Percentiles rank a stretch among this genome's conserved stretches.
Evolutionary conservation across 305 asterid genomes (phyloP).

Genomic region (Andrographis paniculata): DNA sequence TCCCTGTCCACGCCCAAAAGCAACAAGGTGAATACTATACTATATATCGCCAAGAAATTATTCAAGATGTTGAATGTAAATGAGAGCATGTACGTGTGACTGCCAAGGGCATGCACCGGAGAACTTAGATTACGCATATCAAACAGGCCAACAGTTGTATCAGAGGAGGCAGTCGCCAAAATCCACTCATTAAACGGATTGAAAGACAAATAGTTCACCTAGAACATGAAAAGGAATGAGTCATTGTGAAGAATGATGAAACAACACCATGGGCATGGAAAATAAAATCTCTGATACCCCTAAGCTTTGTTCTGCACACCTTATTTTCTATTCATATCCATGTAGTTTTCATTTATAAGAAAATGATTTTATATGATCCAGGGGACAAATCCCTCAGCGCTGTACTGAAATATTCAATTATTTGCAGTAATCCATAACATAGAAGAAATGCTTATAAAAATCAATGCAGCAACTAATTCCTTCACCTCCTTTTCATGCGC

Average conservation of each 20-base stretch:
- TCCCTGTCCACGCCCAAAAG: constrained; percentile 33
- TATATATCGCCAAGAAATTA: background rate
- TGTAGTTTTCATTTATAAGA: too few relatives aligned
- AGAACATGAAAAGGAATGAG: constrained; percentile 23
- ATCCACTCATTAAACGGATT: constrained; percentile 86
- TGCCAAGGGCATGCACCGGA: constrained; percentile 69
- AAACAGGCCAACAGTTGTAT: constrained; percentile 79
- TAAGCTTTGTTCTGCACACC: too few relatives aligned
- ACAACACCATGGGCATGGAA: too few relatives aligned
- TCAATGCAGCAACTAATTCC: constrained; percentile 1
- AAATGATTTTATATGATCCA: background rate
- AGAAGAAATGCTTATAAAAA: background rate
- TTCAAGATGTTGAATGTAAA: constrained; percentile 12
- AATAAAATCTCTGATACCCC: too few relatives aligned
- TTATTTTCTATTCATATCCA: too few relatives aligned
- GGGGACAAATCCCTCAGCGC: background rate
- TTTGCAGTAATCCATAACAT: constrained; percentile 6
- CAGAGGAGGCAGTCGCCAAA: constrained; percentile 93
- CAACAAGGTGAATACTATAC: background rate
- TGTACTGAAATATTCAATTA: background rate
- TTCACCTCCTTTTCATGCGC: constrained; percentile 82
- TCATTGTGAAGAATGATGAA: constrained; percentile 1
- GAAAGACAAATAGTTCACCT: constrained; percentile 90
- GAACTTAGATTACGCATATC: constrained; percentile 76
- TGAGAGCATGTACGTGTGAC: constrained; percentile 56